These are phyloP conservation scores for Thraustochytrium striatum DNA, from an alignment of 352 stramenopile genomes.

Conservation along the genomic window DNA sequence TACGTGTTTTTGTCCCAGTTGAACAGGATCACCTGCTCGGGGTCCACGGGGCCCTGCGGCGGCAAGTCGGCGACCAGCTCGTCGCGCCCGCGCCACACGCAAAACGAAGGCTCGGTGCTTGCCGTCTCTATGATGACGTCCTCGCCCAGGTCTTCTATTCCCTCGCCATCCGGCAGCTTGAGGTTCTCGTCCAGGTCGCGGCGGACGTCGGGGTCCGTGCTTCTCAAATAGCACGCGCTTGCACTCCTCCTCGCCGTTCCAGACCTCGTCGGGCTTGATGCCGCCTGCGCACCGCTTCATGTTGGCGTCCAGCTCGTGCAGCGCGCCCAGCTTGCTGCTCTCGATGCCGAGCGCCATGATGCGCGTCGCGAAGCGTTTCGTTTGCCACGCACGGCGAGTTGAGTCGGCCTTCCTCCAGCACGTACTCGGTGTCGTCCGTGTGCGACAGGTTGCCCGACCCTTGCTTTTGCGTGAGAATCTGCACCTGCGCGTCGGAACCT, in stretches of 20 bases:
- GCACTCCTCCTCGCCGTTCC: neutral
- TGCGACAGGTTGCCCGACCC: slow-evolving; percentile 29
- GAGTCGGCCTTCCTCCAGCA: neutral
- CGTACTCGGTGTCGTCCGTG: slow-evolving; percentile 28
- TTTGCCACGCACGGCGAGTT: slow-evolving; percentile 32
- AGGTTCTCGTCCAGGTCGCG: neutral
- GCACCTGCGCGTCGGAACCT: slow-evolving; percentile 31
- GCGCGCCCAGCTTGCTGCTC: neutral
- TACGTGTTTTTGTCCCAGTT: slow-evolving; percentile 39
- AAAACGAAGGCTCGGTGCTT: too few relatives aligned
- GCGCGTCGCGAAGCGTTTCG: neutral
- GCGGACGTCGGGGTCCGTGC: too few relatives aligned
- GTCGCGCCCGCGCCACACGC: slow-evolving; percentile 25
- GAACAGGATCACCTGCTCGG: neutral
- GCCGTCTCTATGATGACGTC: too few relatives aligned
- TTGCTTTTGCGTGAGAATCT: neutral
- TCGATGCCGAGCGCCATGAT: slow-evolving; percentile 42
- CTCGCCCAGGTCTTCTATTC: neutral
- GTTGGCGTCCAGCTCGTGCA: slow-evolving; percentile 38
- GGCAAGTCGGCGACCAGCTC: neutral
- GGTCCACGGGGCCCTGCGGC: neutral
- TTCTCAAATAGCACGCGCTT: slow-evolving; percentile 13
- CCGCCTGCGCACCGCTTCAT: slow-evolving; percentile 24
- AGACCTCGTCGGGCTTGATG: slow-evolving; percentile 13
- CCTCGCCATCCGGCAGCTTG: neutral